Evolutionary conservation across 106 monocot species (phyloP).

Genomic region (Posidonia australis): DNA sequence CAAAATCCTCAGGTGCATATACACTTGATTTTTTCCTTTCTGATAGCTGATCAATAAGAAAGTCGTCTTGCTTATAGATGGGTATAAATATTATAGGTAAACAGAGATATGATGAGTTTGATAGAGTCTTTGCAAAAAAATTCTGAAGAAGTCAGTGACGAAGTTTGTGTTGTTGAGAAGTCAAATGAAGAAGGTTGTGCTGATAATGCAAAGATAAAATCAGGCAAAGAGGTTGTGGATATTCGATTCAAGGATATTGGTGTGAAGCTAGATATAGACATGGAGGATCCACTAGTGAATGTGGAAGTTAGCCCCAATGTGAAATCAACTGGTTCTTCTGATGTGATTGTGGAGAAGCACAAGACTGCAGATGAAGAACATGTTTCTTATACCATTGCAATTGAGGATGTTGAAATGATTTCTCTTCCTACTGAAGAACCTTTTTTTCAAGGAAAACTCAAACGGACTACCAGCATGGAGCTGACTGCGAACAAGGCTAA

Average conservation of each 20-base stretch:
- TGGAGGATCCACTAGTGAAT: background rate
- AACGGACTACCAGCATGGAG: background rate
- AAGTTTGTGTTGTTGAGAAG: background rate
- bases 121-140: constrained; percentile 51
- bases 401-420: background rate
- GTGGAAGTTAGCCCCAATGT: background rate
- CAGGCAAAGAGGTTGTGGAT: background rate
- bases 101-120: constrained; percentile 64
- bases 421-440: background rate
- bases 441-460: background rate
- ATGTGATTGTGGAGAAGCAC: background rate
- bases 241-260: background rate
- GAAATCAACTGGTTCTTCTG: too few species aligned
- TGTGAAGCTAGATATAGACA: background rate
- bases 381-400: background rate
- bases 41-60: too few species aligned
- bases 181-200: background rate
- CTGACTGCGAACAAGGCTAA: background rate
- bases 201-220: background rate
- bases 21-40: too few species aligned
- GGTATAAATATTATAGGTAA: constrained; percentile 31
- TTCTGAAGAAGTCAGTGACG: constrained; percentile 2
- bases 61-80: background rate
- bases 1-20: constrained; percentile 58
- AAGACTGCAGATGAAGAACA: background rate